Evolutionary conservation across 1,284 basidiomycete species (phyloP).

Genomic region (Irpex lacteus): DNA sequence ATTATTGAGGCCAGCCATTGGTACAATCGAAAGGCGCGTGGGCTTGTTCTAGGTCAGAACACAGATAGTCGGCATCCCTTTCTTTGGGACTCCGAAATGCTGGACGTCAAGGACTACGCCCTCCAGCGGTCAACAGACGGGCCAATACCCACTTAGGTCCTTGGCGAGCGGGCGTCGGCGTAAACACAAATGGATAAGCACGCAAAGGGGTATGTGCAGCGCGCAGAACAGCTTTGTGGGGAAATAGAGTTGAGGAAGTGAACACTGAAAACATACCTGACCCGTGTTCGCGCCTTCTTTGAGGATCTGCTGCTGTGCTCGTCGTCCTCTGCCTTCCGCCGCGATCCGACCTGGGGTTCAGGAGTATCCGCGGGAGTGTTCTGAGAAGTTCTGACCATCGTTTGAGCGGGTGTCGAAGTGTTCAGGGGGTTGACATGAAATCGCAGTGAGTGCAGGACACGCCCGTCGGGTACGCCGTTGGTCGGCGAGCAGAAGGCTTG

Average conservation of each 20-base stretch:
- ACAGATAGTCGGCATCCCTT: background rate
- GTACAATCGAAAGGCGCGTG: background rate
- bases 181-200: background rate
- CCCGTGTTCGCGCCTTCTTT: constrained; percentile 74
- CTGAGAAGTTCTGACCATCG: constrained; percentile 27
- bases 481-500: background rate
- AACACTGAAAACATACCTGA: constrained; percentile 48
- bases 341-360: constrained; percentile 15
- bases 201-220: background rate
- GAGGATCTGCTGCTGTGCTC: constrained; percentile 37
- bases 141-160: background rate
- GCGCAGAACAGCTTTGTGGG: background rate
- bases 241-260: background rate
- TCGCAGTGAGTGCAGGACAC: background rate
- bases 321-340: constrained; percentile 67
- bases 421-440: background rate
- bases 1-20: background rate
- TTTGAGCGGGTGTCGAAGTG: background rate
- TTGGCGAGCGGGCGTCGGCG: background rate
- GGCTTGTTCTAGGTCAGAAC: background rate
- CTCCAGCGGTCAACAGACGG: background rate
- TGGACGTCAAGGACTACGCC: background rate
- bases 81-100: background rate
- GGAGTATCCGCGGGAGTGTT: constrained; percentile 14
- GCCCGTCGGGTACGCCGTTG: background rate